Conservation (phyloP, 2,329 filamentous ascomycete species). For the Xylaria sp. region DNA sequence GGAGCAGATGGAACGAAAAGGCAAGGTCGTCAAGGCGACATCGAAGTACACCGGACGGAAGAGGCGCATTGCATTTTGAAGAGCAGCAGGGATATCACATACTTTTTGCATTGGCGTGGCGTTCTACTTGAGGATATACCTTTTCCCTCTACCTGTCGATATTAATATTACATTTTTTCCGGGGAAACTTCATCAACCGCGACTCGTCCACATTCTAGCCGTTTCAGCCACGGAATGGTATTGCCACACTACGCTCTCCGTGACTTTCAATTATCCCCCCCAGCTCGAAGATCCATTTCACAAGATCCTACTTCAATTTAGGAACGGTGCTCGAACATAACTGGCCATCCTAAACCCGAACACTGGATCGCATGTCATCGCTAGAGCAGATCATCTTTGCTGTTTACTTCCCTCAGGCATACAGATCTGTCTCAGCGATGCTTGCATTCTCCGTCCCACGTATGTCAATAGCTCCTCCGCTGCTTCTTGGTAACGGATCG, state of each 20-base stretch:
- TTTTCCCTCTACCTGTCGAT: conserved; percentile 15
- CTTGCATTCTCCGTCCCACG: neutral
- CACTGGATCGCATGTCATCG: neutral
- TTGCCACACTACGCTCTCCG: neutral
- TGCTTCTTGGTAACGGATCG: neutral
- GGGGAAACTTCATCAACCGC: neutral
- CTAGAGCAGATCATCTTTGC: neutral
- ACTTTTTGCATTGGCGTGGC: conserved; percentile 46
- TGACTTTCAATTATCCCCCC: neutral
- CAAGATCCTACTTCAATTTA: no score
- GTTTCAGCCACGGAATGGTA: neutral
- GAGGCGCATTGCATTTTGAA: conserved; percentile 79
- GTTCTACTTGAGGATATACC: conserved; percentile 33
- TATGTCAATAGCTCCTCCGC: neutral
- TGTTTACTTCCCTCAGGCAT: neutral
- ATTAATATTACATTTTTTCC: conserved; percentile 5
- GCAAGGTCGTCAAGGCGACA: conserved; percentile 90
- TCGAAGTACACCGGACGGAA: conserved; percentile 96
- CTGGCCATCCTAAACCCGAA: neutral
- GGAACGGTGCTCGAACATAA: no score
- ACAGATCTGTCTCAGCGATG: neutral
- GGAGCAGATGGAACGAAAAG: conserved; percentile 93
- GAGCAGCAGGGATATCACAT: conserved; percentile 26
- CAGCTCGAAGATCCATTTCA: no score
- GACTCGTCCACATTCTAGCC: neutral